Percentiles rank a stretch among this genome's conserved stretches.
Evolutionary conservation across 192 early-diverging fungal genomes (phyloP).

Genomic region (Linnemannia schmuckeri): DNA sequence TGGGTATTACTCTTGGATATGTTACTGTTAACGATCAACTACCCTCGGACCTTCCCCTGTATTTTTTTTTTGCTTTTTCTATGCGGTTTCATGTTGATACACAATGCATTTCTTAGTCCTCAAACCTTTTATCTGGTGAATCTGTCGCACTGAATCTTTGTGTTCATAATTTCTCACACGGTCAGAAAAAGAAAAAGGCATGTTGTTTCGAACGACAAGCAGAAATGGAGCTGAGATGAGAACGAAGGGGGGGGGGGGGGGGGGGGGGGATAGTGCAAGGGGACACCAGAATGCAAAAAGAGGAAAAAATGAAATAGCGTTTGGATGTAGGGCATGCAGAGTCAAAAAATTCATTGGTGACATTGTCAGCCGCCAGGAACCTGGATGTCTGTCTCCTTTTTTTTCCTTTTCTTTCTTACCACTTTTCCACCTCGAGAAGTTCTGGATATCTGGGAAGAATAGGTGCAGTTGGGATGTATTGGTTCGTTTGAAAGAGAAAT

Average conservation of each 20-base stretch:
- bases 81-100: not conserved
- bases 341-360: not conserved
- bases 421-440: not conserved
- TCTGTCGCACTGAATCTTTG: not conserved
- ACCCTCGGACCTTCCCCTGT: not conserved
- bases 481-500: not conserved
- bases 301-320: not conserved
- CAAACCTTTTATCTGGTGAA: not conserved
- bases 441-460: not conserved
- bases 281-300: not conserved
- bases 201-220: not conserved
- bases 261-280: not conserved
- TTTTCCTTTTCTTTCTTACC: not conserved
- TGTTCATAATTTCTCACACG: not conserved
- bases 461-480: not conserved
- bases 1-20: not conserved
- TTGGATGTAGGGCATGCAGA: not conserved
- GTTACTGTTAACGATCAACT: not conserved
- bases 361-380: not conserved
- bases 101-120: not conserved
- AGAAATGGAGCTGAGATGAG: not conserved
- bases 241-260: not conserved
- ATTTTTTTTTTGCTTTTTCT: not conserved
- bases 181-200: not conserved
- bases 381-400: not conserved